phyloP scores from a whole-genome alignment of 768 basidiomycete genomes.

The Calocera cornea region DNA sequence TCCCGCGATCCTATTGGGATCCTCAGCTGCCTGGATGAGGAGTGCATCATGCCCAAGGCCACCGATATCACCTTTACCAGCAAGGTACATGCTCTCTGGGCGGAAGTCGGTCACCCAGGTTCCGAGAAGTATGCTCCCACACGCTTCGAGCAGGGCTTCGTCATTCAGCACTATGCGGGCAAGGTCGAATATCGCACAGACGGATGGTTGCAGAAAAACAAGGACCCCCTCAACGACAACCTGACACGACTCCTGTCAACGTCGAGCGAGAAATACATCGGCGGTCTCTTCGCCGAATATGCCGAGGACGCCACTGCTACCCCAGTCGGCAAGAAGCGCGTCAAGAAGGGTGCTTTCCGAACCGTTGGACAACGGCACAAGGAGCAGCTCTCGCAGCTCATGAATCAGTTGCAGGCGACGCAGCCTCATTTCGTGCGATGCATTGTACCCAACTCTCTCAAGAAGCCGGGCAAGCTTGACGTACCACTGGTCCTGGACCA shows the following conservation, averaged over 20 bases:
- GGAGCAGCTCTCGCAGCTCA: constrained; percentile 83
- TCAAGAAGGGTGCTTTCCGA: constrained; percentile 94
- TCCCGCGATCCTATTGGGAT: constrained; percentile 68
- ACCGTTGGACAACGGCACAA: constrained; percentile 93
- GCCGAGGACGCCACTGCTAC: constrained; percentile 32
- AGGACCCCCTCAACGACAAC: constrained; percentile 95
- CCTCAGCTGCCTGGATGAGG: constrained; percentile 86
- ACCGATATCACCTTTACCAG: constrained; percentile 88
- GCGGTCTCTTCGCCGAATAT: constrained; percentile 73
- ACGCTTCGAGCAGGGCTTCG: constrained; percentile 76
- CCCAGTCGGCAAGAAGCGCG: constrained; percentile 43
- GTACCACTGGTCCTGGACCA: constrained; percentile 93
- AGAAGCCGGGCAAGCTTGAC: constrained; percentile 83
- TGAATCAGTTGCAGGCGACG: constrained; percentile 81
- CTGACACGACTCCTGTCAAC: constrained; percentile 74
- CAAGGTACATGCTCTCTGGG: constrained; percentile 77
- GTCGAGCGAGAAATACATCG: constrained; percentile 71
- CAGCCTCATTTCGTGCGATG: constrained; percentile 98
- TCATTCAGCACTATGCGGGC: constrained; percentile 91
- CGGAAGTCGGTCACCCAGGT: constrained; percentile 45
- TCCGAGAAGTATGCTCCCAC: constrained; percentile 73
- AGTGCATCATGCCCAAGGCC: constrained; percentile 99
- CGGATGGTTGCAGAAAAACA: constrained; percentile 99
- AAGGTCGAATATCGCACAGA: constrained; percentile 91
- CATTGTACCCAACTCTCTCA: constrained; percentile 86